A percentile compares a stretch with the other conserved stretches of the same genome.
Evolutionary conservation across 495 filamentous ascomycete species (phyloP).

Genomic region (Neurospora pannonica): DNA sequence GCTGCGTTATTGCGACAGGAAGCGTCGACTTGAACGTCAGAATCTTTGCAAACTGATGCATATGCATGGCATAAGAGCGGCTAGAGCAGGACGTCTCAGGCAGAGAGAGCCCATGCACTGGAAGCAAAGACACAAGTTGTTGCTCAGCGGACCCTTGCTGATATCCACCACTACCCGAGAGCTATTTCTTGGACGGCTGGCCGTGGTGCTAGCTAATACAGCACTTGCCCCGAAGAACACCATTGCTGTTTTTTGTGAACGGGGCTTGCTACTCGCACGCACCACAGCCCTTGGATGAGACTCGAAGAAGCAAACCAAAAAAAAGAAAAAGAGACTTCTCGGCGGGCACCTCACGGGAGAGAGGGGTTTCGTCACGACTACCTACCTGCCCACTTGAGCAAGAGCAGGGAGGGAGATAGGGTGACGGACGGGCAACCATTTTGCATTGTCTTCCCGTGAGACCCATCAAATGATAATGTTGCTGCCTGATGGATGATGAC

Average conservation of each 20-base stretch:
- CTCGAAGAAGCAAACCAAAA: background rate
- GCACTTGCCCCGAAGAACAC: background rate
- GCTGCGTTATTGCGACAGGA: slow-evolving; percentile 55
- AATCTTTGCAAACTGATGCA: slow-evolving; percentile 46
- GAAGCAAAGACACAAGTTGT: background rate
- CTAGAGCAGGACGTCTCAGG: background rate
- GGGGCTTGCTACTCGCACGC: background rate
- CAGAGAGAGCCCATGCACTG: background rate
- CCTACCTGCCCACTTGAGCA: background rate
- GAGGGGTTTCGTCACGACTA: background rate
- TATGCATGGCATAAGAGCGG: background rate
- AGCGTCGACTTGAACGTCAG: slow-evolving; percentile 53
- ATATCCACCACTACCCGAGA: background rate
- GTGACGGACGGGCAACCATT: background rate
- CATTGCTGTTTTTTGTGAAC: background rate
- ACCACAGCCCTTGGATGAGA: background rate
- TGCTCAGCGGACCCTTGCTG: background rate
- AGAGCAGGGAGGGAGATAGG: background rate
- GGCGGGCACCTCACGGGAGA: background rate
- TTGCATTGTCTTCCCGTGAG: background rate
- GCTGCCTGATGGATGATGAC: slow-evolving; percentile 8
- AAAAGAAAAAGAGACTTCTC: background rate
- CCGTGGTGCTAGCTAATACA: background rate
- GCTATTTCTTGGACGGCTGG: background rate
- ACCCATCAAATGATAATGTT: background rate